Conservation (phyloP, 768 basidiomycete species). For the Tricholoma hemisulphureum region DNA sequence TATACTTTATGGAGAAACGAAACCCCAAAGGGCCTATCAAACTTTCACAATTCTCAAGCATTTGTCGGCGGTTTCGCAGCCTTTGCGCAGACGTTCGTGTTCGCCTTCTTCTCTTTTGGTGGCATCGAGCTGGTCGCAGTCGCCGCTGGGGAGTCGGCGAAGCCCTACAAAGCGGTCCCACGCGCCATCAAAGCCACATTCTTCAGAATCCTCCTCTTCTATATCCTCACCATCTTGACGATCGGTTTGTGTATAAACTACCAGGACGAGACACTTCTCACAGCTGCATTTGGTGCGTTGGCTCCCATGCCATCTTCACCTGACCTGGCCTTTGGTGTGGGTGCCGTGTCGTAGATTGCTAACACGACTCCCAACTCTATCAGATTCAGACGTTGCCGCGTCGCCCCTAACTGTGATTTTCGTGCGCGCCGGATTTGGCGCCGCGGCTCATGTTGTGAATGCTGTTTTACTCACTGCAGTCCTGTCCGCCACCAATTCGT, state of each 20-base stretch:
- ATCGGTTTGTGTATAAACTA: constrained; percentile 68
- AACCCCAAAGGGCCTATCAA: constrained; percentile 43
- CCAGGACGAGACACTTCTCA: constrained; percentile 51
- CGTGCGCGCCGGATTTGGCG: constrained; percentile 59
- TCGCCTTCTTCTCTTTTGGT: constrained; percentile 68
- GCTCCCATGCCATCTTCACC: background rate
- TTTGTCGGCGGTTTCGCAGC: constrained; percentile 53
- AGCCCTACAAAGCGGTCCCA: constrained; percentile 62
- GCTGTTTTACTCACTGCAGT: constrained; percentile 66
- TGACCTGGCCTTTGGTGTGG: background rate
- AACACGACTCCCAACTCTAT: background rate
- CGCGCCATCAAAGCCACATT: constrained; percentile 68
- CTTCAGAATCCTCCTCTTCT: constrained; percentile 64
- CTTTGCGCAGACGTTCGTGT: constrained; percentile 61
- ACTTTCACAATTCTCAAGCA: constrained; percentile 49
- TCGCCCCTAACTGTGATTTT: constrained; percentile 68
- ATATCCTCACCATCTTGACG: constrained; percentile 60
- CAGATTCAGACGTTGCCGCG: constrained; percentile 50
- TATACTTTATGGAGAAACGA: too few relatives aligned
- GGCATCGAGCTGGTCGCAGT: constrained; percentile 70
- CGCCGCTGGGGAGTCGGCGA: constrained; percentile 68
- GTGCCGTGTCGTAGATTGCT: background rate
- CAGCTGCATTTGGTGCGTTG: constrained; percentile 41
- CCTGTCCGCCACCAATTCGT: constrained; percentile 61
- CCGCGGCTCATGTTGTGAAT: constrained; percentile 62